Base-by-base conservation (phyloP, 176 grass and related monocot genomes). In the Elaeis guineensis region DNA sequence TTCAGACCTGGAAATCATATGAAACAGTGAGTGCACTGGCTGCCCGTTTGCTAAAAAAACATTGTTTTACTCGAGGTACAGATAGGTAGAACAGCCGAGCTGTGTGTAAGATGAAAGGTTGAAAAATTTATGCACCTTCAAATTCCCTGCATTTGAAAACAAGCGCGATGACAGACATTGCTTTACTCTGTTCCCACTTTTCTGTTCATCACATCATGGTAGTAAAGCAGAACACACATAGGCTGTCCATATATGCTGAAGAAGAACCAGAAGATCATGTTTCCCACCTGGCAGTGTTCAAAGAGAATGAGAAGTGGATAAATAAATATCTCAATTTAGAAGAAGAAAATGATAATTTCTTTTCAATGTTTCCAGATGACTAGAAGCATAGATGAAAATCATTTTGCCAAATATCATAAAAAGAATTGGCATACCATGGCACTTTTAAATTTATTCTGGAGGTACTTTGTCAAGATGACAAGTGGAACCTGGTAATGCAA, bases 241-340 rank as follows among this genome's bases (percentile, higher is more conserved):
- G 93, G 93, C 55, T 98, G 93, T 66, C 93, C 93, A 23, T 89
- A 52, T 77, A 98, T 98, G 79, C 93, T 78, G 82, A 92, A 98
- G 76, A 92, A 92, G 82, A 98, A 89, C 93, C 93, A 98, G 65
- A 98, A 98, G 53, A 98, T 89, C 87, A 98, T 92, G 70, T 98
- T 98, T 58, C 93, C 93, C 55, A 81, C 87, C 93, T 98, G 82
- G 21, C 11, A 39, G 71, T 57, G 49, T 21, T 59, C 29, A 25
- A 44, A 1, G 30, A 16, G 52, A 19, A 48, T 14, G 14, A 7
- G 50, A 52, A 58, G 25, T 35, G 6, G 8, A 39, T 7, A 5
- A 11, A 21, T 20, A 49, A 9, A 20, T 39, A 39, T 39, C 35
- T 39, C 7, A 39, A 39, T 39, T 39, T 25, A 54, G 30, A 71